Percentiles rank a stretch among this genome's conserved stretches.
Evolutionary conservation across 768 basidiomycete species (phyloP).

Genomic region (Lanmaoa pseudosensibilis): DNA sequence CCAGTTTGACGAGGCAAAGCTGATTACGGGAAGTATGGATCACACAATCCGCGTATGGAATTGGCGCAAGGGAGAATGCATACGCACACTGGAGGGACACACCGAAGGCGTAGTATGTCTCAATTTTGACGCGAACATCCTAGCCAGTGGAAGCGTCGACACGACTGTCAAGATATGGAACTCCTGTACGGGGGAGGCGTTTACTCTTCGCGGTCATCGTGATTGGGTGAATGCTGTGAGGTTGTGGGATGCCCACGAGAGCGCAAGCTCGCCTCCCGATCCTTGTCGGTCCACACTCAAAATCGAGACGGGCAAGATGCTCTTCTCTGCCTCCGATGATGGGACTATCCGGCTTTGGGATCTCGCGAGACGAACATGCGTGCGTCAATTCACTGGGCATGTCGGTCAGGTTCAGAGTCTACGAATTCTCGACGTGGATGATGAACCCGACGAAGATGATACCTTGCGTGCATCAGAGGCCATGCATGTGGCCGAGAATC

Average conservation of each 20-base stretch:
- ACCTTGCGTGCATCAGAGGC: constrained; percentile 10
- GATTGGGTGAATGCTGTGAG: constrained; percentile 98
- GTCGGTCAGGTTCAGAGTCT: constrained; percentile 94
- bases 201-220: constrained; percentile 86
- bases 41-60: constrained; percentile 94
- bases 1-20: constrained; percentile 93
- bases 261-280: constrained; percentile 8
- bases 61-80: constrained; percentile 87
- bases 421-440: constrained; percentile 69
- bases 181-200: constrained; percentile 85
- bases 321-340: constrained; percentile 97
- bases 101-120: constrained; percentile 89
- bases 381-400: constrained; percentile 85
- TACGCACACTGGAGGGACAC: constrained; percentile 87
- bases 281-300: constrained; percentile 41
- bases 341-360: constrained; percentile 95
- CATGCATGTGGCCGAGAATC: constrained; percentile 15
- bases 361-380: constrained; percentile 72
- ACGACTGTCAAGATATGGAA: constrained; percentile 96
- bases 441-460: constrained; percentile 37
- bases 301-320: constrained; percentile 86
- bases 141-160: constrained; percentile 93
- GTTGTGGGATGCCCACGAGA: constrained; percentile 70
- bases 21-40: constrained; percentile 97
- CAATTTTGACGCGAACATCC: constrained; percentile 86